Conservation (phyloP, 2,329 filamentous ascomycete species). For the Microsporum canis region DNA sequence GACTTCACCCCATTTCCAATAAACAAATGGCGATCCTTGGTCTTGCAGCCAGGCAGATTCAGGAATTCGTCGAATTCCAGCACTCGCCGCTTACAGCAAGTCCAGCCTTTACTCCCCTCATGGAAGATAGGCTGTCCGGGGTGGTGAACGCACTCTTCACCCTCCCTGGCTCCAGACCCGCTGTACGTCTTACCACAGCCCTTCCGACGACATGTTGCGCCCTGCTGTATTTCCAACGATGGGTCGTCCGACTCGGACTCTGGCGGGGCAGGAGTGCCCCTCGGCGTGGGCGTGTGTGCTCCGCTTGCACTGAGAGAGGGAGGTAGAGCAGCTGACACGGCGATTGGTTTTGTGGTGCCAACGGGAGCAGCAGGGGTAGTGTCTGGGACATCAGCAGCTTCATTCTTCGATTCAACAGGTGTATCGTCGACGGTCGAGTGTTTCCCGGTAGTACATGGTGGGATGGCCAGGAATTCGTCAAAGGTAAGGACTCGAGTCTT, state of each 20-base stretch:
- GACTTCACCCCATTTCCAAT: slow-evolving; percentile 57
- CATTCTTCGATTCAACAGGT: slow-evolving; percentile 38
- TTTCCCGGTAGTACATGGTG: slow-evolving; percentile 83
- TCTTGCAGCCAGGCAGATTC: slow-evolving; percentile 84
- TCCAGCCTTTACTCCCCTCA: slow-evolving; percentile 96
- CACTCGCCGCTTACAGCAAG: slow-evolving; percentile 88
- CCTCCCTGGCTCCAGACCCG: slow-evolving; percentile 48
- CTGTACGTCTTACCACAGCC: slow-evolving; percentile 58
- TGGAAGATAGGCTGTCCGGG: slow-evolving; percentile 89
- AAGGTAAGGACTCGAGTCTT: slow-evolving; percentile 94
- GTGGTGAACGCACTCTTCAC: slow-evolving; percentile 75
- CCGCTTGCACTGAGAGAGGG: slow-evolving; percentile 23
- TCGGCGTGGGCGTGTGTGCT: slow-evolving; percentile 25
- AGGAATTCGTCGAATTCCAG: slow-evolving; percentile 97
- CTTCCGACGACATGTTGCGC: slow-evolving; percentile 64
- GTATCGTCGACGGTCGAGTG: slow-evolving; percentile 80
- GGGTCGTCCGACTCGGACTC: slow-evolving; percentile 86
- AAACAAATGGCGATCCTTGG: slow-evolving; percentile 72
- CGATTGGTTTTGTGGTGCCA: slow-evolving; percentile 17
- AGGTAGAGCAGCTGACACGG: slow-evolving; percentile 19
- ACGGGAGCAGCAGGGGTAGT: slow-evolving; percentile 10
- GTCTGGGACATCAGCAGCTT: not conserved
- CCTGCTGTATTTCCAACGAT: slow-evolving; percentile 58
- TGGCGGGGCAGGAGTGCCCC: slow-evolving; percentile 43
- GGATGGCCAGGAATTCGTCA: slow-evolving; percentile 89